A percentile compares a stretch with the other conserved stretches of the same genome.
Evolutionary conservation across 2,329 filamentous ascomycete species (phyloP).

Genomic region (Fusarium acutatum): DNA sequence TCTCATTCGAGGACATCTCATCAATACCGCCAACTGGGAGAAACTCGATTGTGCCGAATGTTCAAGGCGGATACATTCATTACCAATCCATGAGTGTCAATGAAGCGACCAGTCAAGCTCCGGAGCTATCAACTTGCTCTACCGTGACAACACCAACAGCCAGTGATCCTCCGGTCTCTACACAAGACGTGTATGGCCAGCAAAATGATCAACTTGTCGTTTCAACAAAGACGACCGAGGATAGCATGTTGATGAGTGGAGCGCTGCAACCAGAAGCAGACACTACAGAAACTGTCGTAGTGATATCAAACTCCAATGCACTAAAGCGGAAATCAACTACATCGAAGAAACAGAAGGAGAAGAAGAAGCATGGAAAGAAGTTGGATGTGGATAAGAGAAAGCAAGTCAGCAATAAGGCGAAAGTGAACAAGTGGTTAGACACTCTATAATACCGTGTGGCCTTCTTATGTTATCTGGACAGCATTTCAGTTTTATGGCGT

Average conservation of each 20-base stretch:
- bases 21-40: constrained; percentile 22
- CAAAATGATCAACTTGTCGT: constrained; percentile 1
- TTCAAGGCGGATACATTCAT: constrained; percentile 32
- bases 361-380: constrained; percentile 32
- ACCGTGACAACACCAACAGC: constrained; percentile 10
- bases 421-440: constrained; percentile 36
- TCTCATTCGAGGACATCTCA: constrained; percentile 26
- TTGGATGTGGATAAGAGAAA: constrained; percentile 31
- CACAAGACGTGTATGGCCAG: neutral
- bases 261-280: constrained; percentile 5
- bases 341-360: constrained; percentile 31
- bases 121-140: constrained; percentile 19
- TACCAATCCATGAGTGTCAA: constrained; percentile 34
- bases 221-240: neutral
- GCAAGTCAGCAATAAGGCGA: constrained; percentile 29
- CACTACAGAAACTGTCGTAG: constrained; percentile 1
- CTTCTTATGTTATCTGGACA: neutral
- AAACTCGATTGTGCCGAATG: constrained; percentile 31
- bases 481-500: neutral
- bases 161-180: neutral
- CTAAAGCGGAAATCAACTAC: constrained; percentile 3
- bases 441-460: neutral
- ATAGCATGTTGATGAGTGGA: constrained; percentile 22
- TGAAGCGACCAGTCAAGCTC: neutral
- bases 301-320: neutral